phyloP scores from a whole-genome alignment of 352 stramenopile genomes.

The Plasmopara viticola region DNA sequence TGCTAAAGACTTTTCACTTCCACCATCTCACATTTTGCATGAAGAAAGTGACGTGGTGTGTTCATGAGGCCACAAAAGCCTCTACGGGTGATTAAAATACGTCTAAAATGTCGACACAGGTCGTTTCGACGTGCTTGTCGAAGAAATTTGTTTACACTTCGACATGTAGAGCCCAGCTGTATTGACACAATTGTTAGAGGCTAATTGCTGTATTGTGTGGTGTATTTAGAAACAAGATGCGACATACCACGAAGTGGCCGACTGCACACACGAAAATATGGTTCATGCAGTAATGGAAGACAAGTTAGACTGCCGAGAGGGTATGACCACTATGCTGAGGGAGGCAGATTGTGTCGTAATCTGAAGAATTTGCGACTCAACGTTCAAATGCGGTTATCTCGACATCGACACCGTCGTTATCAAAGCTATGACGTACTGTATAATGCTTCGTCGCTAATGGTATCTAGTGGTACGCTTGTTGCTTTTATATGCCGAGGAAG shows the following conservation, averaged over 20 bases:
- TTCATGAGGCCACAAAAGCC: neutral
- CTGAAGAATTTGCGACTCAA: neutral
- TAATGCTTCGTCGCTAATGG: no score
- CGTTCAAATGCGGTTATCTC: slow-evolving; percentile 3
- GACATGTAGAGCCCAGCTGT: slow-evolving; percentile 18
- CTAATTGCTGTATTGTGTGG: slow-evolving; percentile 4
- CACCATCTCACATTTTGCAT: slow-evolving; percentile 53
- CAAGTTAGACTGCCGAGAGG: slow-evolving; percentile 32
- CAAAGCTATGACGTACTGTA: slow-evolving; percentile 12
- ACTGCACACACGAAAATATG: slow-evolving; percentile 57
- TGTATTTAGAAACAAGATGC: slow-evolving; percentile 31
- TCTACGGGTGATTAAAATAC: neutral
- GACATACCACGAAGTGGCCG: slow-evolving; percentile 35
- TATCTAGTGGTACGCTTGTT: no score
- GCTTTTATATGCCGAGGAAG: no score
- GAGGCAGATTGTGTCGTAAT: slow-evolving; percentile 23
- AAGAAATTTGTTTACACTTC: slow-evolving; percentile 41
- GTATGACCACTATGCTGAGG: slow-evolving; percentile 34
- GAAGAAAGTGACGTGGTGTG: slow-evolving; percentile 41
- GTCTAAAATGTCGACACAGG: slow-evolving; percentile 15
- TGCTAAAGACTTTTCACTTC: slow-evolving; percentile 27
- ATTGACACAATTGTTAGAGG: neutral
- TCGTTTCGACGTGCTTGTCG: slow-evolving; percentile 52
- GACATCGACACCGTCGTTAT: slow-evolving; percentile 3
- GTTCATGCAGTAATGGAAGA: slow-evolving; percentile 69